phyloP scores from a whole-genome alignment of 1,284 basidiomycete species.

The Heterobasidion occidentale region DNA sequence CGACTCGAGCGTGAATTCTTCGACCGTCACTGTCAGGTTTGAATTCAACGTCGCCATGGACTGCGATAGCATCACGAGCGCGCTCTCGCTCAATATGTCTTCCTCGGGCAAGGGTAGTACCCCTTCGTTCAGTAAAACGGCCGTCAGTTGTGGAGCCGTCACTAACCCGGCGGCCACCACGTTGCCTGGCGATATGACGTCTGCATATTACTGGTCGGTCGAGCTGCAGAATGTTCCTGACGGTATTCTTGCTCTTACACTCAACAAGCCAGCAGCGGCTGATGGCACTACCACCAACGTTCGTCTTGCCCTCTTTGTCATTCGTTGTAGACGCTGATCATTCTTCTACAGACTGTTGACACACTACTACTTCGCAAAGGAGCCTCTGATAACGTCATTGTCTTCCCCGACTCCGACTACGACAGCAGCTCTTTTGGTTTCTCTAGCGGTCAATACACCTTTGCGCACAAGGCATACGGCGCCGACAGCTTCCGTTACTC shows the following conservation, averaged over 20 bases:
- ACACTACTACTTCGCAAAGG: constrained; percentile 80
- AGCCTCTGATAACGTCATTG: constrained; percentile 63
- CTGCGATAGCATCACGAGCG: constrained; percentile 57
- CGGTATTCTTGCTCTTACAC: constrained; percentile 68
- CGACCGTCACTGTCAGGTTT: constrained; percentile 58
- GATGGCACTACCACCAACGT: constrained; percentile 48
- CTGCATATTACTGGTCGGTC: constrained; percentile 65
- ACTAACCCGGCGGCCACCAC: constrained; percentile 35
- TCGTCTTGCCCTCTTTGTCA: constrained; percentile 16
- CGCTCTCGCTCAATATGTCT: constrained; percentile 59
- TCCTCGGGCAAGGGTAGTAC: constrained; percentile 55
- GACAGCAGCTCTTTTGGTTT: constrained; percentile 55
- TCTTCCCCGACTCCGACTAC: constrained; percentile 78
- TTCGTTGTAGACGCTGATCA: constrained; percentile 10
- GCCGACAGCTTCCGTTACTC: constrained; percentile 86
- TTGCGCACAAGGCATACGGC: constrained; percentile 75
- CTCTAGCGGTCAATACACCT: constrained; percentile 57
- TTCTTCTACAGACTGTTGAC: constrained; percentile 45
- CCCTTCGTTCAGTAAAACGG: constrained; percentile 39
- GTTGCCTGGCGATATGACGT: constrained; percentile 47
- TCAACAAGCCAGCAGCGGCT: constrained; percentile 47
- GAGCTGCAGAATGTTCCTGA: constrained; percentile 70
- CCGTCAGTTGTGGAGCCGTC: constrained; percentile 39
- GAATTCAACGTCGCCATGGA: constrained; percentile 77
- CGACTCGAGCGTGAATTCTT: constrained; percentile 44